These are phyloP conservation scores for Pythium phragmitis DNA, from an alignment of 352 stramenopile genomes.

Conservation along the genomic window DNA sequence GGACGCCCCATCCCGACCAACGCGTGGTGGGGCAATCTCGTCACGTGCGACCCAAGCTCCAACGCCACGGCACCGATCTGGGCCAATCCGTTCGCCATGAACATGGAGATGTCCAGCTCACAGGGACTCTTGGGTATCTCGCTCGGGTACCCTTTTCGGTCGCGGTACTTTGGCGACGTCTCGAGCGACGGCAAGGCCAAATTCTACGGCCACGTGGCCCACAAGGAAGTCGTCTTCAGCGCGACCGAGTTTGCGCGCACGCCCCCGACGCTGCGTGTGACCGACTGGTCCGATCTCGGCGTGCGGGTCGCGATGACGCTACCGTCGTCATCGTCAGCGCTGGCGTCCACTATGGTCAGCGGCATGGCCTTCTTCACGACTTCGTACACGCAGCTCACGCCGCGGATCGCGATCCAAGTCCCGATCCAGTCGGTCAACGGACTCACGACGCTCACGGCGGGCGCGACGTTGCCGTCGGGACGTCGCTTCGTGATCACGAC, in stretches of 20 bases:
- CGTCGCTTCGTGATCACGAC: constrained; percentile 51
- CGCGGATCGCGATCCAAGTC: constrained; percentile 48
- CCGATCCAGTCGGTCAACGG: constrained; percentile 59
- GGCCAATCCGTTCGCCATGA: constrained; percentile 67
- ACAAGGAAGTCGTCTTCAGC: constrained; percentile 63
- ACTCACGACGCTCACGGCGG: constrained; percentile 22
- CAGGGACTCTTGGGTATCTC: constrained; percentile 44
- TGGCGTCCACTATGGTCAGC: constrained; percentile 56
- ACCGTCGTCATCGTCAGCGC: constrained; percentile 14
- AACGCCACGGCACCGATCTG: constrained; percentile 61
- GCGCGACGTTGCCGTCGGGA: constrained; percentile 29
- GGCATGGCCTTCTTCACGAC: constrained; percentile 76
- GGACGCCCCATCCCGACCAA: constrained; percentile 70
- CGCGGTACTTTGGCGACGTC: constrained; percentile 55
- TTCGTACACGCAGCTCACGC: constrained; percentile 53
- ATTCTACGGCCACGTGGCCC: constrained; percentile 60
- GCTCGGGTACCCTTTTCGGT: constrained; percentile 68
- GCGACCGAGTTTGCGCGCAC: constrained; percentile 50
- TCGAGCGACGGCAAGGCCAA: constrained; percentile 36
- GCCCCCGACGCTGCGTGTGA: constrained; percentile 46
- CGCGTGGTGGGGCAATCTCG: constrained; percentile 80
- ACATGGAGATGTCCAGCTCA: constrained; percentile 31
- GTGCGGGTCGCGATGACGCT: constrained; percentile 51
- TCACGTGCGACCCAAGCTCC: constrained; percentile 51
- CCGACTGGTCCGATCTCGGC: constrained; percentile 64